Conservation (phyloP, 139 green algal species). For the Ostreobium quekettii region DNA sequence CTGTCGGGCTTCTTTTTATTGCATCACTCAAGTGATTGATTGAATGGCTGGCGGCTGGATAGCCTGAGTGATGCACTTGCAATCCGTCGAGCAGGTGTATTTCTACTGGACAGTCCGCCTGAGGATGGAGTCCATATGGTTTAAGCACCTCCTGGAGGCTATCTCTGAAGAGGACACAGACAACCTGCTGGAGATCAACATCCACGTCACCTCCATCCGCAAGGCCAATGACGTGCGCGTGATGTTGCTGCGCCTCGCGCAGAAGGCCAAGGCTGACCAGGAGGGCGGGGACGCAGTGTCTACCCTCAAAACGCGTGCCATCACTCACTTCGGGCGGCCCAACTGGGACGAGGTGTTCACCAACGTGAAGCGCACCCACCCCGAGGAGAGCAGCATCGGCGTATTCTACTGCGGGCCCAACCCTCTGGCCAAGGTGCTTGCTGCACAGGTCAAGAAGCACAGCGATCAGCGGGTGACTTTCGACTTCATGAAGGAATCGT, state of each 20-base stretch:
- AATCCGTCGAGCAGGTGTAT: conserved; percentile 11
- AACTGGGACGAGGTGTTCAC: conserved; percentile 10
- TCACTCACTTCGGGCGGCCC: conserved; percentile 4
- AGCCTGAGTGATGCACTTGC: not conserved
- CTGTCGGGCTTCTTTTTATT: too few species aligned
- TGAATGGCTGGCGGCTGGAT: not conserved
- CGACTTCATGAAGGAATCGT: conserved; percentile 14
- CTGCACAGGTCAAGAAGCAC: not conserved
- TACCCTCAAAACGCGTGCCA: not conserved
- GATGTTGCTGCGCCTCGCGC: conserved; percentile 11
- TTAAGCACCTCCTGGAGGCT: conserved; percentile 13
- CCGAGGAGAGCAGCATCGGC: not conserved
- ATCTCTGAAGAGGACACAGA: conserved; percentile 8
- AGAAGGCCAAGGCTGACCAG: not conserved
- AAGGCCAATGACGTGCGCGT: conserved; percentile 7
- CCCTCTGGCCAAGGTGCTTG: conserved; percentile 5
- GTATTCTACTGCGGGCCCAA: conserved; percentile 15
- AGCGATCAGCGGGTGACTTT: not conserved
- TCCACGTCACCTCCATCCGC: conserved; percentile 18
- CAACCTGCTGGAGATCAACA: conserved; percentile 22
- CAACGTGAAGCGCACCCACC: not conserved
- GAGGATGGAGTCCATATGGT: conserved; percentile 18
- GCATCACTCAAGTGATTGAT: too few species aligned
- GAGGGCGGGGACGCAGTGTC: not conserved
- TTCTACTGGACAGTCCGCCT: conserved; percentile 18